These are phyloP conservation scores for Solanum tarijense DNA, from an alignment of 257 asterid genomes.

Conservation along the genomic window DNA sequence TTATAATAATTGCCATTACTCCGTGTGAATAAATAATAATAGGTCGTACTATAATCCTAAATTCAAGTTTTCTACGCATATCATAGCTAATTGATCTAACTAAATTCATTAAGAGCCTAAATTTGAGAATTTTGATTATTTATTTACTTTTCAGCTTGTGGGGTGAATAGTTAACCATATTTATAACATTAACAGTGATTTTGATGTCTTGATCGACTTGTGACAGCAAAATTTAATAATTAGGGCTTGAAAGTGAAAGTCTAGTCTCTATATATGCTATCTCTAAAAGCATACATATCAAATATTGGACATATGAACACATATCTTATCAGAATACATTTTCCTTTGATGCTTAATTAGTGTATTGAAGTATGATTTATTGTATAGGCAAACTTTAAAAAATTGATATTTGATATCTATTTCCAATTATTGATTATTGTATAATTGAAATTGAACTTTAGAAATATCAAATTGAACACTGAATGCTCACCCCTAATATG, in stretches of 20 bases:
- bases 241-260: neutral
- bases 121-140: neutral
- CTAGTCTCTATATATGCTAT: neutral
- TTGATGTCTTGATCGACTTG: no score
- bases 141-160: neutral
- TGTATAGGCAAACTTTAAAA: no score
- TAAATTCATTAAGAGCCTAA: neutral
- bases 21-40: neutral
- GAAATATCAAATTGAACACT: no score
- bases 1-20: neutral
- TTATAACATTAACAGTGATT: no score
- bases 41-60: neutral
- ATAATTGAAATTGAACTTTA: no score
- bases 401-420: no score
- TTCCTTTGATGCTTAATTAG: neutral
- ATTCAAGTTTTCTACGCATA: neutral
- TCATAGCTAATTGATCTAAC: neutral
- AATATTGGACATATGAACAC: neutral
- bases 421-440: neutral
- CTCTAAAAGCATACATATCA: no score
- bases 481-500: neutral
- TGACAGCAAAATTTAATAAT: no score
- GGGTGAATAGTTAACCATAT: neutral
- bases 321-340: neutral
- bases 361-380: neutral